A percentile compares a stretch with the other conserved stretches of the same genome.
phyloP scores from a whole-genome alignment of 2,329 filamentous ascomycete species.

The Talaromyces pinophilus region DNA sequence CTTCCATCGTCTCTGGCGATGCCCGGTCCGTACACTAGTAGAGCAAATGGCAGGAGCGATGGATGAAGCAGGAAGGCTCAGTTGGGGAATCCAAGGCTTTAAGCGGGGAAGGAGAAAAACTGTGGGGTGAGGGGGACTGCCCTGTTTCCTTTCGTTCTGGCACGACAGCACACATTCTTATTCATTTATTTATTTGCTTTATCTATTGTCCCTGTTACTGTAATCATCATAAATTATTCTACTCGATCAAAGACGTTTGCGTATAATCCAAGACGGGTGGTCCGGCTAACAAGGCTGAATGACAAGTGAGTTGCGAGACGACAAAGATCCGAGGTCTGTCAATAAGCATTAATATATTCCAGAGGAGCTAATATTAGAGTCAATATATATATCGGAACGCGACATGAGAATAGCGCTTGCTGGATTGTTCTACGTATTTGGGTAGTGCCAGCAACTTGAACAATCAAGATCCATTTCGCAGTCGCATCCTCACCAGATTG shows the following conservation, averaged over 20 bases:
- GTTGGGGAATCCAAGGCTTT: conserved; percentile 4
- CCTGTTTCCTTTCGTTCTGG: too few relatives aligned
- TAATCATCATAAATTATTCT: background rate
- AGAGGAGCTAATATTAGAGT: background rate
- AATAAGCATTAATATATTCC: background rate
- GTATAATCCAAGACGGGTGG: background rate
- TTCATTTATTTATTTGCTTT: too few relatives aligned
- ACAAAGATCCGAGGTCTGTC: background rate
- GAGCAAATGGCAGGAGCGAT: background rate
- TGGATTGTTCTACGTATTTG: background rate
- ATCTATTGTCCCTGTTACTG: background rate
- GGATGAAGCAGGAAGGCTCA: conserved; percentile 17
- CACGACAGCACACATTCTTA: too few relatives aligned
- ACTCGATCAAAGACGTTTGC: background rate
- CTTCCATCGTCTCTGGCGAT: conserved; percentile 37
- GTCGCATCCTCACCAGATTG: too few relatives aligned
- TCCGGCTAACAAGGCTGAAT: background rate
- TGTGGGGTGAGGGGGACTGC: conserved; percentile 36
- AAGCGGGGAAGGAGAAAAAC: conserved; percentile 42
- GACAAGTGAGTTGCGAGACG: background rate
- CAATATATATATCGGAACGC: background rate
- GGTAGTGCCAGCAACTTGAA: background rate
- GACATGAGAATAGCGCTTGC: background rate
- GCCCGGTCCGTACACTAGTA: background rate
- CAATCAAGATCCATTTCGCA: background rate